Evolutionary conservation across 805 yeast species (phyloP), one percentile per base, ranked within the genome.

Genomic region (Scheffersomyces spartinae): DNA sequence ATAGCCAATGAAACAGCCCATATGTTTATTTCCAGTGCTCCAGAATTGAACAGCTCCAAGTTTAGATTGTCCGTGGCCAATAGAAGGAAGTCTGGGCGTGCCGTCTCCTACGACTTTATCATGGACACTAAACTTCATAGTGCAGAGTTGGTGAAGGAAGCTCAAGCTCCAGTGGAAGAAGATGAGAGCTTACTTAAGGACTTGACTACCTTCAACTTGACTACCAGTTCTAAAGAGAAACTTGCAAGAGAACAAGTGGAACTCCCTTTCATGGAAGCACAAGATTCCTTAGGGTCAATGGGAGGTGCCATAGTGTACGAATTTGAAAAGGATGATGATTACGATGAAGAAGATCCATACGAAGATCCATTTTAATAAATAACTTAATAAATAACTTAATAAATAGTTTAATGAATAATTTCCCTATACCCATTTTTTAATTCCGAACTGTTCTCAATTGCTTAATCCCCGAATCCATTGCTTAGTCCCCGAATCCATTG

Each of bases 251-350:
- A 83, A 14, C 74, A 79, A 33, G 95, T 91, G 3, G 93, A 80
- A 24, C 59, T 88, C 31, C 98, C 98, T n/a, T 88, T 63, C 48
- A 56, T 88, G 59, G 81, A 79, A 36, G 97, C 97, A 0, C 97
- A 88, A 43, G 62, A 69, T 30, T 68, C 72, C 17, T 56, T 70
- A 25, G 68, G 68, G 0, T 44, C 59, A 3, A 38, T 45, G 11
- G 95, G 94, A 27, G 95, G 97, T 11, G 96, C 98, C 1, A 86
- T 91, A 38, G 94, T 88, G 4, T 88, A 88, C 45, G 91, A 91
- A 45, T 91, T 75, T 46, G 97, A 91, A 42, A 83, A 86, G 45
- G 97, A 88, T 49, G 98, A 88, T 47, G 98, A 88, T 49, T 88
- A 86, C 45, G 98, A 88, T 44, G 98, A 88, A 48, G 97, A 91